Conservation (phyloP, 140 eudicot species). For the Anethum foeniculum region DNA sequence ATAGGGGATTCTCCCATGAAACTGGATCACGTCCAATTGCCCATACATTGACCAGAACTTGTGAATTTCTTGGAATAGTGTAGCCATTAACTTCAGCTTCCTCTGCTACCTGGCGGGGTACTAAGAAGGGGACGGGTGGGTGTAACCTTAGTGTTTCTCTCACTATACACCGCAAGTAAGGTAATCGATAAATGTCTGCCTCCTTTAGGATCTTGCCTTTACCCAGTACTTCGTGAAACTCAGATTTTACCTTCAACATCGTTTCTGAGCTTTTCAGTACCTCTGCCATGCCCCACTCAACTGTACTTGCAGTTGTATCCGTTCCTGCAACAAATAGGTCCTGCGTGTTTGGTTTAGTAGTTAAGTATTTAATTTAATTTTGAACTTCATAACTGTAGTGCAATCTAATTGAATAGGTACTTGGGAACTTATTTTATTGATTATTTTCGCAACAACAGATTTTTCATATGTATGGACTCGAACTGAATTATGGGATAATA, state of each 20-base stretch:
- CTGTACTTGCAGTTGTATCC: no score
- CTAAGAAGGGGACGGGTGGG: conserved; percentile 47
- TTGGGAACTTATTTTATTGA: no score
- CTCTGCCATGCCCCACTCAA: conserved; percentile 6
- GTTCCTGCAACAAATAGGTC: no score
- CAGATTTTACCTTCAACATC: conserved; percentile 41
- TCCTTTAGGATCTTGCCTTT: conserved; percentile 41
- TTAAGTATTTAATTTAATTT: no score
- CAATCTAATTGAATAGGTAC: no score
- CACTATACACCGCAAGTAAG: conserved; percentile 46
- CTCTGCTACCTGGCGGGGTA: conserved; percentile 34
- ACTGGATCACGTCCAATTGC: conserved; percentile 16
- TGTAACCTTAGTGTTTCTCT: conserved; percentile 65
- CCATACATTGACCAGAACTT: conserved; percentile 44
- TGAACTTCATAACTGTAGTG: no score
- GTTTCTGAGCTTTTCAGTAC: conserved; percentile 32
- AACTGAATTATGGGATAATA: no score
- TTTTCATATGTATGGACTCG: no score
- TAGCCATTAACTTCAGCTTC: conserved; percentile 37
- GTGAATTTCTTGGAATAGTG: conserved; percentile 40
- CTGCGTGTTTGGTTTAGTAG: no score
- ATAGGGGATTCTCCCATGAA: conserved; percentile 11
- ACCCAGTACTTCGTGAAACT: conserved; percentile 47
- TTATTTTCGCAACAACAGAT: no score
- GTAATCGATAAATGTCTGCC: conserved; percentile 28